Base-by-base conservation (phyloP, 257 asterid species). In the Catharanthus roseus region DNA sequence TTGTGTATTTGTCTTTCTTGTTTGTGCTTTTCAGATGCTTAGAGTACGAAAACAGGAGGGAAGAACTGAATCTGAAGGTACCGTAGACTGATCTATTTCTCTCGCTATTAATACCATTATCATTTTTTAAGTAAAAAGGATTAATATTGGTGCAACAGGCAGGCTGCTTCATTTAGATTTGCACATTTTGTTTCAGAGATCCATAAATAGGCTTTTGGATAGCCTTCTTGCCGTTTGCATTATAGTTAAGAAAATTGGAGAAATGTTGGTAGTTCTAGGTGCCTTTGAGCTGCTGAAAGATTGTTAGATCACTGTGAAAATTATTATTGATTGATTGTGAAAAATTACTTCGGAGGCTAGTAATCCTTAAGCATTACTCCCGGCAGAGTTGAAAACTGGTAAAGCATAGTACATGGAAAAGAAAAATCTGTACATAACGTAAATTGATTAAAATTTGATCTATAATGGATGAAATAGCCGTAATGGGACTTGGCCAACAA, bases 11-110 rank as follows among this genome's bases (percentile, higher is more conserved):
- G 3, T 50, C 19, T 33, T 56, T 12, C 62, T 74, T 36, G 10
- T 56, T 42, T 36, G 75, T 78, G 23, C 69, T 76, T 56, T 78
- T 76, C 82, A 93, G 98, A 69, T 87, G 89, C 81, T 62, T 74
- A 82, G 90, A 86, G 56, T 83, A 69, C 67, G 89, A 82, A 82
- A 85, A 84, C 82, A 73, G 53, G 28, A 85, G 77, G 57, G 81
- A 77, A 81, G 89, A 86, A 74, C 88, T 85, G 63, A 82, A 77
- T 84, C 77, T 60, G 73, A 90, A 86, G 97, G 98, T 93, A 84
- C 39, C 34, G n/a, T 39, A 56, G 21, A 55, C 39, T 67, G 57
- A 68, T 28, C 21, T 55, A 10, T 71, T 55, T 68, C 62, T 60
- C 12, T 70, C 19, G 51, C 23, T 3, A 12, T 42, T 21, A 42